Evolutionary conservation across 2,329 filamentous ascomycete species (phyloP).

Genomic region (Chaetomium globosum): DNA sequence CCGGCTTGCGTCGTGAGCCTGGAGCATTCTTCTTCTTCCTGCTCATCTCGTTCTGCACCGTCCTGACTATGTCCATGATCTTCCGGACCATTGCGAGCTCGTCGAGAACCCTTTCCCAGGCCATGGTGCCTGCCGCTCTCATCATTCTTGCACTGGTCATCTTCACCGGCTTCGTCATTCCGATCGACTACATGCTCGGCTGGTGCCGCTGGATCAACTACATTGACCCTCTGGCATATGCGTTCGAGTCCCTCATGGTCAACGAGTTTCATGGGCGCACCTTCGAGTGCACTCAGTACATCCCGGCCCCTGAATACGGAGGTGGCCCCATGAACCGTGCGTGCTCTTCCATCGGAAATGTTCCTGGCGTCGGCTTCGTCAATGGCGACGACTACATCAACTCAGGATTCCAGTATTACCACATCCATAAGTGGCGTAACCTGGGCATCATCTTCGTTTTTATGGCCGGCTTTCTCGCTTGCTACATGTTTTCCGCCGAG

Average conservation of each 20-base stretch:
- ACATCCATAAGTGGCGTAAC: slow-evolving; percentile 68
- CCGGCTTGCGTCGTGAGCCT: slow-evolving; percentile 72
- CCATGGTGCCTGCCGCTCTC: slow-evolving; percentile 62
- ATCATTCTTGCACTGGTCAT: slow-evolving; percentile 68
- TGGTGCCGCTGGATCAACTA: slow-evolving; percentile 87
- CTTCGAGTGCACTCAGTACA: slow-evolving; percentile 56
- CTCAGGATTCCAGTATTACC: slow-evolving; percentile 59
- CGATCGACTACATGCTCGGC: slow-evolving; percentile 68
- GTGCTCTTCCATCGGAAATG: slow-evolving; percentile 63
- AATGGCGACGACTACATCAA: slow-evolving; percentile 61
- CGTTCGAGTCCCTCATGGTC: slow-evolving; percentile 77
- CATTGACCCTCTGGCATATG: slow-evolving; percentile 76
- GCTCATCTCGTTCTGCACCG: slow-evolving; percentile 72
- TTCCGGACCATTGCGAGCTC: slow-evolving; percentile 80
- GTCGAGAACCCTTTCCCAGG: slow-evolving; percentile 69
- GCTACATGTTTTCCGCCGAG: slow-evolving; percentile 68
- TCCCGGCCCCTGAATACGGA: slow-evolving; percentile 49
- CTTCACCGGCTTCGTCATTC: slow-evolving; percentile 71
- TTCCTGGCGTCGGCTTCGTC: slow-evolving; percentile 55
- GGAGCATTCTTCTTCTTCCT: slow-evolving; percentile 85
- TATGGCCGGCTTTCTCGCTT: slow-evolving; percentile 60
- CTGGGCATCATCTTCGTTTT: slow-evolving; percentile 70
- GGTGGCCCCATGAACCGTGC: slow-evolving; percentile 48
- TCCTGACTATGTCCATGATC: slow-evolving; percentile 80
- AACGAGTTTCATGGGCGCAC: slow-evolving; percentile 75